phyloP scores from a whole-genome alignment of 73 alveolate genomes.

The Tetrahymena thermophila region DNA sequence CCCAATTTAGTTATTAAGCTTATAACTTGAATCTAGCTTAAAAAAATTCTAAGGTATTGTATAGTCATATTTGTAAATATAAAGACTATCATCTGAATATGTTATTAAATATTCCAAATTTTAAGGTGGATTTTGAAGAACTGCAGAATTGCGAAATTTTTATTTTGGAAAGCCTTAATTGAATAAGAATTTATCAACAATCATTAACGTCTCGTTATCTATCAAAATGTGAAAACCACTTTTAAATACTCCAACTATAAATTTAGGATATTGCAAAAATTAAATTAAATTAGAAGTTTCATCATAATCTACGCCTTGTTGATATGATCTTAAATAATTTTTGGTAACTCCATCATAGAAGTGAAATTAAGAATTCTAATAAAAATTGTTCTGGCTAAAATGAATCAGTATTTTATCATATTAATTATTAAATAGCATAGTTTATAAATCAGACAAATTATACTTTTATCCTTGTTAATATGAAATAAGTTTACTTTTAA shows the following conservation, averaged over 20 bases:
- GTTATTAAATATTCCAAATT: neutral
- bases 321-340: neutral
- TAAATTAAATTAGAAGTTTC: neutral
- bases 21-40: neutral
- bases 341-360: neutral
- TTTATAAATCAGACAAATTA: neutral
- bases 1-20: neutral
- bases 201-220: neutral
- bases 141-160: neutral
- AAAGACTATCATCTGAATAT: neutral
- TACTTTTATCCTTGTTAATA: neutral
- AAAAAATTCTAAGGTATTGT: neutral
- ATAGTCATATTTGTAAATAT: neutral
- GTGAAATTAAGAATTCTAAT: neutral
- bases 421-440: neutral
- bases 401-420: neutral
- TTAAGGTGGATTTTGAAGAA: neutral
- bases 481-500: neutral
- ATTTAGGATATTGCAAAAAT: neutral
- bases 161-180: no score
- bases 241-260: neutral
- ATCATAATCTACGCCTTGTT: neutral
- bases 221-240: neutral
- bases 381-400: no score
- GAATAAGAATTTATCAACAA: neutral